Base-by-base conservation (phyloP, 2,329 filamentous ascomycete genomes). In the Diaporthe caulivora region DNA sequence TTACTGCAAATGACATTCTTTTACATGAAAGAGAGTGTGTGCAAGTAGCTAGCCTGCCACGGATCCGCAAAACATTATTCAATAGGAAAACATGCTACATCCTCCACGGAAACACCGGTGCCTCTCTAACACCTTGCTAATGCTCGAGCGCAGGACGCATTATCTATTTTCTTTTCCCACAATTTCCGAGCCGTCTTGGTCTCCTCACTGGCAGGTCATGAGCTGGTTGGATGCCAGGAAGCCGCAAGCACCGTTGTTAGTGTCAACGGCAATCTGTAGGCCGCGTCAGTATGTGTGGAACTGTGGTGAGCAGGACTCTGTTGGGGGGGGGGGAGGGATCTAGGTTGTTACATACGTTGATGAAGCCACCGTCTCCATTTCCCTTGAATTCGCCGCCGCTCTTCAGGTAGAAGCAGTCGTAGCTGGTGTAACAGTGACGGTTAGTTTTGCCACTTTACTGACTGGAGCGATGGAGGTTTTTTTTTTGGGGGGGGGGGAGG, bases 211-310 rank as follows among this genome's bases (percentile, higher is more conserved):
- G 42, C 60, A 65, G 1, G 60, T 65, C 60, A 65, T 65, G 26
- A 65, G 60, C 11, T 49, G 24, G 2, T 49, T 49, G 42, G 42
- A 49, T 26, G 42, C 42, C 6, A 65, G 60, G 18, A 17, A 65
- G 26, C 60, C 60, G n/a, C 60, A 65, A 49, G 60, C 60, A n/a
- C 60, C 42, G 7, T 65, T 65, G 40, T 65, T 65, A 29, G 60
- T 65, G 11, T 65, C 60, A 9, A 13, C 60, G 21, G 60, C 60
- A 17, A 65, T 34, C 60, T 65, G n/a, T 26, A 6, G 24, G 15
- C 11, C 34, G 42, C 3, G 21, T 65, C 26, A 65, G 60, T 11
- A 31, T 24, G 42, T 10, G 13, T 2, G 11, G 37, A 40, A 40
- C 37, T 40, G 37, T 37, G 3, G 18, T 21, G 24, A 49, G 29